Evolutionary conservation across 441 rosid species (phyloP).

Genomic region (Erysimum cheiri): DNA sequence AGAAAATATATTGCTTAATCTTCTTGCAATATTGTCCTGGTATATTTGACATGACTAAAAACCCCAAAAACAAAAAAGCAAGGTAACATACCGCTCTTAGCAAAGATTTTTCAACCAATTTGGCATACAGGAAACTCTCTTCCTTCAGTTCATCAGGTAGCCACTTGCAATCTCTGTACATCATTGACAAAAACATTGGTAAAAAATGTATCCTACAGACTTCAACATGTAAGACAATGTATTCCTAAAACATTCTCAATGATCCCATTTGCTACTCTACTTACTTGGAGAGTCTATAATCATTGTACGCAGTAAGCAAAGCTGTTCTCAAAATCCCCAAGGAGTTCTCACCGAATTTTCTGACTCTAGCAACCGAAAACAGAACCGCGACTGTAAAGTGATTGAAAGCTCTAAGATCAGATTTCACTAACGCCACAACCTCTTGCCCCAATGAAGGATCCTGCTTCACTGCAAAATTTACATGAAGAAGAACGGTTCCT

Average conservation of each 20-base stretch:
- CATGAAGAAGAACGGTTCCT: conserved; percentile 84
- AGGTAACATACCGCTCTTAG: conserved; percentile 68
- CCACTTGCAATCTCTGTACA: conserved; percentile 74
- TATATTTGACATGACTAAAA: conserved; percentile 21
- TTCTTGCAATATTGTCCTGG: background rate
- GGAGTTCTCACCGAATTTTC: conserved; percentile 69
- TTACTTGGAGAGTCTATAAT: conserved; percentile 68
- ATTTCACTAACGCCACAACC: conserved; percentile 68
- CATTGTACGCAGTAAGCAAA: conserved; percentile 62
- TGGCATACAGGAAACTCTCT: conserved; percentile 56
- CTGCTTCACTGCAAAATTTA: conserved; percentile 91
- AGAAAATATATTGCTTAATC: background rate
- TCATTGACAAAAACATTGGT: conserved; percentile 17
- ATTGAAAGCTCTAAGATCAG: conserved; percentile 60
- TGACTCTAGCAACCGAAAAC: conserved; percentile 73
- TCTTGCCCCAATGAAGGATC: conserved; percentile 83
- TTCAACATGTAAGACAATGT: background rate
- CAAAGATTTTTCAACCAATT: conserved; percentile 64
- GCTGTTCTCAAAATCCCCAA: conserved; percentile 58
- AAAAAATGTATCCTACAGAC: conserved; percentile 7
- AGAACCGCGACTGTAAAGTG: conserved; percentile 69
- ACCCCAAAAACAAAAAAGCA: conserved; percentile 9
- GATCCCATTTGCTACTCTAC: conserved; percentile 14
- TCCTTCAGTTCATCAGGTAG: conserved; percentile 63
- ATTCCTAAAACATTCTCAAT: background rate